phyloP scores from a whole-genome alignment of 225 moss, liverwort and hornwort genomes.

The Sphagnum tenellum region DNA sequence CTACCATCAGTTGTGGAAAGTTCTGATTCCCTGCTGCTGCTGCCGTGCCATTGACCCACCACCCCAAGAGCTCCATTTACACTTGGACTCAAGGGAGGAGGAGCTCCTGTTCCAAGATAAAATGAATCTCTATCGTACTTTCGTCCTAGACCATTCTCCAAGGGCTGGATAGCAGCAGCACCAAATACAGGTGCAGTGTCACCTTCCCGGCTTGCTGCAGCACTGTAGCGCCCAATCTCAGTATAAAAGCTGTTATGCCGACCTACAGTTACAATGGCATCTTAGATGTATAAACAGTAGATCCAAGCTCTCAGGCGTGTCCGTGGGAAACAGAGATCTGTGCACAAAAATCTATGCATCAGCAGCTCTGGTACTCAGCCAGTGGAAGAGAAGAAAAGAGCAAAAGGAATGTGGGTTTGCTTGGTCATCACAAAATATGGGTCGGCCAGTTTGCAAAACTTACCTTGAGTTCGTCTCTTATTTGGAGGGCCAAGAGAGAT shows the following conservation, averaged over 20 bases:
- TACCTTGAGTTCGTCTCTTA: slow-evolving; percentile 59
- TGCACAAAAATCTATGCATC: neutral
- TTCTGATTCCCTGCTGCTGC: slow-evolving; percentile 43
- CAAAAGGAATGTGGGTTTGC: no score
- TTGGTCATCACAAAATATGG: no score
- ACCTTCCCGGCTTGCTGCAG: slow-evolving; percentile 31
- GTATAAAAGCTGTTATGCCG: slow-evolving; percentile 44
- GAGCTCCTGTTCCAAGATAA: slow-evolving; percentile 39
- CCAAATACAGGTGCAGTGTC: slow-evolving; percentile 43
- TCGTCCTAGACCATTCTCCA: slow-evolving; percentile 41
- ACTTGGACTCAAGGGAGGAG: slow-evolving; percentile 24
- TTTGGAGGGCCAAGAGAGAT: slow-evolving; percentile 42
- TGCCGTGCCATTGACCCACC: slow-evolving; percentile 40
- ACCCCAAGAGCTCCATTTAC: slow-evolving; percentile 37
- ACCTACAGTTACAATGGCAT: slow-evolving; percentile 20
- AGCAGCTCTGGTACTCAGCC: no score
- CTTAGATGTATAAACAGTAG: neutral
- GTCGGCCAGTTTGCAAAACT: slow-evolving; percentile 6
- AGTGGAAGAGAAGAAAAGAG: no score
- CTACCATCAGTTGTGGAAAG: slow-evolving; percentile 31
- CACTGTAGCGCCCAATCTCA: slow-evolving; percentile 50
- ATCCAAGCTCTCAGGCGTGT: neutral
- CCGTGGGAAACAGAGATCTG: neutral
- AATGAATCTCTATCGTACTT: slow-evolving; percentile 49
- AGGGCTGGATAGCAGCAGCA: slow-evolving; percentile 21